These are phyloP conservation scores for Heliosperma pusillum DNA, from an alignment of 148 eudicot species.

Conservation along the genomic window DNA sequence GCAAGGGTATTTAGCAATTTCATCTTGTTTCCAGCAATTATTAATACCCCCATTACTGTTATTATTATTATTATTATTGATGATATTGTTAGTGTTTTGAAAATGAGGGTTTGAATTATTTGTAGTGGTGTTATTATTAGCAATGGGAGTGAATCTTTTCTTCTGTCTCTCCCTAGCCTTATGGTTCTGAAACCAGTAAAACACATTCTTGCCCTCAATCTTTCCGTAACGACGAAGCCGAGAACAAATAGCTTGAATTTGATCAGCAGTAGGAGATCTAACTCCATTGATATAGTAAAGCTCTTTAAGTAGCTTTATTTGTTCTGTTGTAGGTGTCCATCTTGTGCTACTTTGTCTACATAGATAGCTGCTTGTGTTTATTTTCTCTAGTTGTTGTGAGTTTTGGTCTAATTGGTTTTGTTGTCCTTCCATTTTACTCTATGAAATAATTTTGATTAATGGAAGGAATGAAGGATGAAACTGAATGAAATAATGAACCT, in stretches of 20 bases:
- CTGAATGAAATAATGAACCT: too few species aligned
- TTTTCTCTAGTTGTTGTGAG: slow-evolving; percentile 14
- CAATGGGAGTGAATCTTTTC: slow-evolving; percentile 55
- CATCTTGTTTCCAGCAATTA: slow-evolving; percentile 32
- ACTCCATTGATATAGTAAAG: slow-evolving; percentile 90
- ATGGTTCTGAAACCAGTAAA: slow-evolving; percentile 97
- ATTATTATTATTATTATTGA: too few species aligned
- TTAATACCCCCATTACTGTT: slow-evolving; percentile 13
- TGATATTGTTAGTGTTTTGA: not conserved
- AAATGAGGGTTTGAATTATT: not conserved
- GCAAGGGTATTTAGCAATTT: slow-evolving; percentile 33
- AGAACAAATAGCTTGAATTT: slow-evolving; percentile 82
- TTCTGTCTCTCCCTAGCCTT: slow-evolving; percentile 97
- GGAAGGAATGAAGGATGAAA: not conserved
- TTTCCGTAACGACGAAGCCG: slow-evolving; percentile 82
- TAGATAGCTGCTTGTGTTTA: slow-evolving; percentile 28
- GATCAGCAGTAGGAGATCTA: slow-evolving; percentile 85
- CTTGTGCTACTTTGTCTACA: slow-evolving; percentile 81
- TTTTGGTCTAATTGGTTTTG: slow-evolving; percentile 18
- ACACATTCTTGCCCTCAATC: slow-evolving; percentile 96
- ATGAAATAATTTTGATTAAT: not conserved
- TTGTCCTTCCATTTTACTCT: slow-evolving; percentile 41
- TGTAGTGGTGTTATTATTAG: not conserved
- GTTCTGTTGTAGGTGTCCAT: slow-evolving; percentile 94
- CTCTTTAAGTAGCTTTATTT: slow-evolving; percentile 80